Evolutionary conservation across 2,329 filamentous ascomycete genomes (phyloP), one percentile per base, ranked within the genome.

Genomic region (Chrysoporthe cubensis): DNA sequence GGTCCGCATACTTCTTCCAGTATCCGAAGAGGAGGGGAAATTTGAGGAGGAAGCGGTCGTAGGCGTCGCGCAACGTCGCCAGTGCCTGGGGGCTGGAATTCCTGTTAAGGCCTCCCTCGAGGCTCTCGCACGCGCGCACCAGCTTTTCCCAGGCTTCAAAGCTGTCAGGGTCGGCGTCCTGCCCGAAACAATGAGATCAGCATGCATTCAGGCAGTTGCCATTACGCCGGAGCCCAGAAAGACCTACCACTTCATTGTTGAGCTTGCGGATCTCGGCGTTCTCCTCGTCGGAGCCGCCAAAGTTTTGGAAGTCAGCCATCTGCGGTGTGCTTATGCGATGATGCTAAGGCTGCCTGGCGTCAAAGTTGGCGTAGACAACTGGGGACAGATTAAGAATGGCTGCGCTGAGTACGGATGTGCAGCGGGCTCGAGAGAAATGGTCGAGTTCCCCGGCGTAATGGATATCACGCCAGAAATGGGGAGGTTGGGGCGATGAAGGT

Each of bases 1-100:
- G 86, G 75, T 98, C 95, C 76, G 96, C 96, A 85, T 98, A 99
- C 79, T 97, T 98, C 84, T 98, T 98, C 96, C 96, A 99, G 83
- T 98, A 99, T 64, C 95, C 96, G 75, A 98, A 99, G 50, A 98
- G 88, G 13, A 98, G 86, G 2, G 96, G 96, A 72, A 97, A 99
- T 77, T 97, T 97, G 70, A 92, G 88, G 32, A 99, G 90, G 76
- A 99, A 96, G 60, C 91, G 89, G 78, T 99, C 94, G 82, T 97
- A 98, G 71, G 92, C 88, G 78, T 92, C 89, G 79, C 96, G 91
- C 66, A 94, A 91, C 13, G 93, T 90, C 26, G 93, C 90, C 74
- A 99, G 94, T 40, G 96, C 93, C 76, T 96, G 92, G 0, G 96
- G 94, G 77, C 92, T 97, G 54, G 96, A 98, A 81, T 99, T 99